Evolutionary conservation across 352 stramenopile genomes (phyloP), one percentile per base, ranked within the genome.

Genomic region (Pythium inflatum): DNA sequence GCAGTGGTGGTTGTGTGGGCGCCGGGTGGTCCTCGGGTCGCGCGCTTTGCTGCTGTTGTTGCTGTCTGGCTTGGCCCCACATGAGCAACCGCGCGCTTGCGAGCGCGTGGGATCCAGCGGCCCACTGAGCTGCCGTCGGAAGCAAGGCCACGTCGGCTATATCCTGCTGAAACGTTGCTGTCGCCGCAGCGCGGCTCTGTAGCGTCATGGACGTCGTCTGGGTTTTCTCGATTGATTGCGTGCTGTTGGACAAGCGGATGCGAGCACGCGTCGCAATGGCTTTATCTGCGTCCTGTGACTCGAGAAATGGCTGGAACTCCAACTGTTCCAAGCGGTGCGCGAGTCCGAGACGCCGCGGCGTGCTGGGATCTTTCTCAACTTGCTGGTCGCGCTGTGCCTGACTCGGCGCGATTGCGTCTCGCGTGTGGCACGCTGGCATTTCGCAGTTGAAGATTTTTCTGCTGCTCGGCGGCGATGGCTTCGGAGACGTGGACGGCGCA

Each of bases 131-230:
- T 11, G 49, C 14, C 3, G 33, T 43, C 20, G 33, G 49, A 24
- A 62, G 25, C 49, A 55, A 46, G 18, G 61, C 34, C 61, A 45
- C 28, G 49, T 60, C 49, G 8, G 49, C 18, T 28, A 51, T 36
- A 1, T 60, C 49, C 25, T 45, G 28, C 20, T 41, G 14, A 38
- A 68, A 61, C 12, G 24, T 36, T 24, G 18, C n/a, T 8, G 36
- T 14, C 12, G 36, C 27, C 14, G 31, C 28, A 22, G 27, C 40
- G 27, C 60, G 60, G 28, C 38, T 58, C 49, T 48, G 40, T 25
- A 68, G 46, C 43, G 59, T 24, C 59, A 54, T 59, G 61, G 61
- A 18, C 4, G 22, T 11, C 59, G 59, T 68, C 61, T 68, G 61
- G 61, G 61, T 68, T 55, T 18, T 22, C n/a, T 34, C 13, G 22